phyloP scores from a whole-genome alignment of 2,329 filamentous ascomycete species.

The Talaromyces rugulosus region DNA sequence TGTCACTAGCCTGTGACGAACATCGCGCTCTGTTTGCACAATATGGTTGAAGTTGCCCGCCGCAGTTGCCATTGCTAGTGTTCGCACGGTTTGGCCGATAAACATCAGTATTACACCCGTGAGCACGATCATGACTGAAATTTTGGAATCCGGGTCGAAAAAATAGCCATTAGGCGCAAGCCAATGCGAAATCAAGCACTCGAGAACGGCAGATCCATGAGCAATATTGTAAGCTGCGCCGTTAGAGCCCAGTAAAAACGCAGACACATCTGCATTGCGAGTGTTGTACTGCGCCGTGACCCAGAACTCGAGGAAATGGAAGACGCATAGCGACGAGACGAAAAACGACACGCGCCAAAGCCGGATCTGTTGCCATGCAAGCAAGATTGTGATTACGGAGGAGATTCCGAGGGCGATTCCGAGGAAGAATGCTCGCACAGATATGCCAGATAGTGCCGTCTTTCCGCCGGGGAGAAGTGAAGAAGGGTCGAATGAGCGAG shows the following conservation, averaged over 20 bases:
- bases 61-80: slow-evolving; percentile 82
- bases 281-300: slow-evolving; percentile 84
- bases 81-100: slow-evolving; percentile 70
- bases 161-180: slow-evolving; percentile 41
- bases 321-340: slow-evolving; percentile 61
- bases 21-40: slow-evolving; percentile 65
- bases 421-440: slow-evolving; percentile 42
- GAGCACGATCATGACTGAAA: slow-evolving; percentile 32
- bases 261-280: slow-evolving; percentile 62
- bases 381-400: slow-evolving; percentile 23
- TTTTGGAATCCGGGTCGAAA: slow-evolving; percentile 28
- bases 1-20: slow-evolving; percentile 77
- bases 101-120: slow-evolving; percentile 62
- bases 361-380: slow-evolving; percentile 18
- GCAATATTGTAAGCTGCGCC: slow-evolving; percentile 80
- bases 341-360: slow-evolving; percentile 58
- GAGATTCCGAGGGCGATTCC: slow-evolving; percentile 38
- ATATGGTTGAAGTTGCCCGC: slow-evolving; percentile 89
- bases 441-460: slow-evolving; percentile 42
- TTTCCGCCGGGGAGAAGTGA: slow-evolving; percentile 34
- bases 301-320: slow-evolving; percentile 97
- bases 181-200: slow-evolving; percentile 53
- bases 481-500: slow-evolving; percentile 21
- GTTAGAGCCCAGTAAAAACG: slow-evolving; percentile 81
- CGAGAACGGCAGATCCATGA: slow-evolving; percentile 68